Evolutionary conservation across 495 filamentous ascomycete genomes (phyloP), one percentile per base, ranked within the genome.

Genomic region (Gamarada debralockiae): DNA sequence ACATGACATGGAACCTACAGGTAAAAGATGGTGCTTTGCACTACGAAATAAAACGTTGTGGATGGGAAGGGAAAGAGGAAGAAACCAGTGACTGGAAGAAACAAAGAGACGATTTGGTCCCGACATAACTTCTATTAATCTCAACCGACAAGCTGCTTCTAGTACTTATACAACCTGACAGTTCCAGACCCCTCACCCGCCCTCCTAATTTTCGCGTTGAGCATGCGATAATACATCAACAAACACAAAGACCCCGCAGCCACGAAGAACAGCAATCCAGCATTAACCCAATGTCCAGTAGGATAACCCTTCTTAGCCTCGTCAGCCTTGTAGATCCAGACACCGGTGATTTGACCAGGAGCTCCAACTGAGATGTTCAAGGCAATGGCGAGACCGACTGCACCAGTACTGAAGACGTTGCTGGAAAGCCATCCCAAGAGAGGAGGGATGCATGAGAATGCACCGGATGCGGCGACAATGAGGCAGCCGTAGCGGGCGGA

Each of bases 301-400:
- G 85, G 84, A 67, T 83, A 89, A 0, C 85, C 85, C 3, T 40
- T 62, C 29, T 67, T 65, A 13, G 69, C 75, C 60, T 89, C 84
- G 37, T 82, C 67, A 0, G 73, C 68, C 57, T 83, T 84, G 65
- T 87, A 89, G 37, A 87, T 86, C 79, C 83, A 89, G 5, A 87
- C 83, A 0, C 84, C 84, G 0, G 80, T 79, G 21, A 88, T 86
- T 62, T 87, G 83, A 3, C 84, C 85, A 0, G 82, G 77, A 0
- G 80, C 82, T 0, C 84, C 85, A 29, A 86, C 70, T 0, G 77
- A 78, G 14, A 86, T 77, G 53, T 87, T 87, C 36, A 89, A 58
- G 2, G 84, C 85, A 39, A 88, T 85, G 0, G 83, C 85, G 2
- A 88, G 72, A 0, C 84, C 85, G 0, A 79, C 77, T 2, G 83